A percentile compares a stretch with the other conserved stretches of the same genome.
phyloP scores from a whole-genome alignment of 805 yeast genomes.

The Kazachstania viticola region DNA sequence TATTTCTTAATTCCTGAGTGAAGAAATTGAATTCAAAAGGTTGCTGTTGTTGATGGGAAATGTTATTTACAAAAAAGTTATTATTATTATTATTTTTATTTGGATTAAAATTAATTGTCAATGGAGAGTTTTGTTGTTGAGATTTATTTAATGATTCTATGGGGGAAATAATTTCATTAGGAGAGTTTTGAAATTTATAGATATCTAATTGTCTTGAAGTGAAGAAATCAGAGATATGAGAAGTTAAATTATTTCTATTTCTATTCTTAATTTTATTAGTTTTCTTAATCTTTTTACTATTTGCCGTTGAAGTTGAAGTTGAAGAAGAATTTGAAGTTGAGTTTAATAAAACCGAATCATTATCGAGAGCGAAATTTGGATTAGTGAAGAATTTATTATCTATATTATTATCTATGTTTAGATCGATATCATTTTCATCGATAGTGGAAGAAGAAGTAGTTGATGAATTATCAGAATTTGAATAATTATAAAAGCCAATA shows the following conservation, averaged over 20 bases:
- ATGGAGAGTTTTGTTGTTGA: neutral
- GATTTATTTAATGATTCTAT: neutral
- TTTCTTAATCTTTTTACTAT: neutral
- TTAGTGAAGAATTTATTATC: no score
- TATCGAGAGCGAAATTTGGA: neutral
- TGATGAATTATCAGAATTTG: conserved; percentile 1
- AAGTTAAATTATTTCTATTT: conserved; percentile 8
- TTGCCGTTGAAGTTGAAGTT: neutral
- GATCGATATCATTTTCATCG: neutral
- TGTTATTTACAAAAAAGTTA: neutral
- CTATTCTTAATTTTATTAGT: neutral
- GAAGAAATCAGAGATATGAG: conserved; percentile 47
- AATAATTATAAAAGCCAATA: conserved; percentile 37
- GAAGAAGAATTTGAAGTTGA: neutral
- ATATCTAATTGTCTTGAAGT: conserved; percentile 54
- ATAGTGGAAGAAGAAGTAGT: neutral
- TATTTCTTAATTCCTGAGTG: conserved; percentile 38
- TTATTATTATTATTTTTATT: neutral
- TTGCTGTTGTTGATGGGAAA: neutral
- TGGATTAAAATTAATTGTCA: conserved; percentile 39
- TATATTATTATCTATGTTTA: neutral
- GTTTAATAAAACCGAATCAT: neutral
- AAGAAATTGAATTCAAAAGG: conserved; percentile 37
- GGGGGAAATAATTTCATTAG: neutral
- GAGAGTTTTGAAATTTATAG: conserved; percentile 22